phyloP scores from a whole-genome alignment of 495 filamentous ascomycete genomes.

The Usnea hakonensis region DNA sequence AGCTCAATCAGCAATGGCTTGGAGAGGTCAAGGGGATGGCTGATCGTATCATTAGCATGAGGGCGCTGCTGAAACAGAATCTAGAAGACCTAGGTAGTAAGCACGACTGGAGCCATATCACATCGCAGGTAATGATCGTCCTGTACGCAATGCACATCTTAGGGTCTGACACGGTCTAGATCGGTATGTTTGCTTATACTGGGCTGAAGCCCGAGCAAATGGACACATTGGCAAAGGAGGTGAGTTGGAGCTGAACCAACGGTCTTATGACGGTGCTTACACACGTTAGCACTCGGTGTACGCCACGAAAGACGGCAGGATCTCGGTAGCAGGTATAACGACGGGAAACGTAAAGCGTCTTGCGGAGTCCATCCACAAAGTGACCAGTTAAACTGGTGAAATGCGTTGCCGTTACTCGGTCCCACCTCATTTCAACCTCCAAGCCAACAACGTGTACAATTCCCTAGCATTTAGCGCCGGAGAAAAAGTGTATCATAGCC shows the following conservation, averaged over 20 bases:
- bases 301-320: conserved; percentile 93
- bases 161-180: conserved; percentile 40
- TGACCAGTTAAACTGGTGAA: conserved; percentile 49
- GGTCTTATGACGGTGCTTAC: not conserved
- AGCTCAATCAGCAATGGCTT: conserved; percentile 88
- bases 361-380: conserved; percentile 90
- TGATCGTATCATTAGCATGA: conserved; percentile 98
- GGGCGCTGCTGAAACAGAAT: conserved; percentile 82
- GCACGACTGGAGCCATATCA: conserved; percentile 98
- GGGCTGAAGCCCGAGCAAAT: conserved; percentile 89
- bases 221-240: conserved; percentile 84
- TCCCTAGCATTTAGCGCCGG: conserved; percentile 9
- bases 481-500: conserved; percentile 4
- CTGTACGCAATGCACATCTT: not conserved
- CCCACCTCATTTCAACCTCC: not conserved
- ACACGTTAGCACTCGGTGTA: conserved; percentile 78
- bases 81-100: conserved; percentile 88
- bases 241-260: conserved; percentile 27
- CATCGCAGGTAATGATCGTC: conserved; percentile 54
- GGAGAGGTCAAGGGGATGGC: conserved; percentile 98
- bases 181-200: conserved; percentile 99
- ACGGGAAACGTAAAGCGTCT: conserved; percentile 85
- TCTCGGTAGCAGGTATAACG: conserved; percentile 96
- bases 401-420: not conserved
- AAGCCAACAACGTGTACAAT: not conserved